These are phyloP conservation scores for Chaetoscypha palmicola DNA, from an alignment of 2,329 filamentous ascomycete genomes.

Conservation along the genomic window DNA sequence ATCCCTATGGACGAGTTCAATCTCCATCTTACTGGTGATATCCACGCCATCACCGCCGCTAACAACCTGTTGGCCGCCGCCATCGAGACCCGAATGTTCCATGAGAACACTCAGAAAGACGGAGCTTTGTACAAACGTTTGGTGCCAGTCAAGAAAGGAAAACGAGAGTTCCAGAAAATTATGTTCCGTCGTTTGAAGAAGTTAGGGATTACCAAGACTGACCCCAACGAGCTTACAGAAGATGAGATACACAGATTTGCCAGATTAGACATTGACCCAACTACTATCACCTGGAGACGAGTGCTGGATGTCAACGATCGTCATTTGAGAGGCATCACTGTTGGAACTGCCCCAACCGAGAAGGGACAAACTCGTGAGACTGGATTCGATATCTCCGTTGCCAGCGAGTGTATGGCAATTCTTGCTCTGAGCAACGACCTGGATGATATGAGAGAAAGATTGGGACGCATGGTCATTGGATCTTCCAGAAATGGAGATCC, in stretches of 20 bases:
- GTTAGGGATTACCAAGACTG: conserved; percentile 90
- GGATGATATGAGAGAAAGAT: conserved; percentile 81
- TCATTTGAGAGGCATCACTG: conserved; percentile 80
- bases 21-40: conserved; percentile 92
- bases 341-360: conserved; percentile 84
- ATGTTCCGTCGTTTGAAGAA: conserved; percentile 94
- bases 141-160: conserved; percentile 84
- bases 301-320: conserved; percentile 97
- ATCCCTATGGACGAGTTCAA: conserved; percentile 99
- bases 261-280: conserved; percentile 91
- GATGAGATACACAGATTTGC: conserved; percentile 86
- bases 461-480: conserved; percentile 93
- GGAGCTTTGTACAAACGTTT: conserved; percentile 79
- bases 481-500: conserved; percentile 80
- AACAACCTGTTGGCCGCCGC: conserved; percentile 96
- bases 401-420: conserved; percentile 97
- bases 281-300: conserved; percentile 94
- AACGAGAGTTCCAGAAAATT: conserved; percentile 76
- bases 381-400: conserved; percentile 95
- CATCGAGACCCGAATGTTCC: conserved; percentile 97
- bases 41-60: conserved; percentile 92
- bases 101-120: conserved; percentile 93
- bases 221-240: conserved; percentile 81
- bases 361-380: conserved; percentile 84
- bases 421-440: conserved; percentile 86